phyloP scores from a whole-genome alignment of 345 rosid genomes.

The Acer yangbiense region DNA sequence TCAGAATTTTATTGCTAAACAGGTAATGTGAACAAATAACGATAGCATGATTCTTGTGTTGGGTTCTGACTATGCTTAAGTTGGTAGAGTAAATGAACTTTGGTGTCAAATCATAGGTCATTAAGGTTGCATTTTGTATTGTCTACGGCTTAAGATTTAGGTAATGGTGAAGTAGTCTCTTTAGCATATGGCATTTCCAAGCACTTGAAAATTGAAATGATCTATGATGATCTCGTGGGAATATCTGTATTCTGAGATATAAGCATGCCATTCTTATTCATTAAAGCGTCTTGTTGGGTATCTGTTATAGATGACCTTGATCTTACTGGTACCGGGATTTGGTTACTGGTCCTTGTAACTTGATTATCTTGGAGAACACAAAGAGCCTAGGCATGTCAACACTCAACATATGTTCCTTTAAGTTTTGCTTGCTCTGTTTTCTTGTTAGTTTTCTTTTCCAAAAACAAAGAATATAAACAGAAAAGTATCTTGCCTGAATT shows the following conservation, averaged over 20 bases:
- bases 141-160: neutral
- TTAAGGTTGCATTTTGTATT: neutral
- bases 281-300: neutral
- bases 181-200: neutral
- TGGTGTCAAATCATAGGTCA: neutral
- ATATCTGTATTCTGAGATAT: neutral
- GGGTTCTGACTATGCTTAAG: neutral
- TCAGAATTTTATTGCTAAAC: slow-evolving; percentile 68
- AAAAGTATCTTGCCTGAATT: neutral
- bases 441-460: too few relatives aligned
- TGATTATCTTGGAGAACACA: neutral
- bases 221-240: neutral
- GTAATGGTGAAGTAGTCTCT: neutral
- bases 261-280: neutral
- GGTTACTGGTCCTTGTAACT: too few relatives aligned
- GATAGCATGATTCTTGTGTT: neutral
- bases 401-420: neutral
- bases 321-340: too few relatives aligned
- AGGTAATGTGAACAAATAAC: slow-evolving; percentile 41
- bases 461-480: neutral
- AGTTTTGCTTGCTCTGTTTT: neutral
- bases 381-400: neutral
- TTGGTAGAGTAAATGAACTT: neutral
- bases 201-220: neutral
- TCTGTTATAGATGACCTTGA: neutral